Conservation (phyloP, 2,329 filamentous ascomycete genomes). For the Claviceps pusilla region DNA sequence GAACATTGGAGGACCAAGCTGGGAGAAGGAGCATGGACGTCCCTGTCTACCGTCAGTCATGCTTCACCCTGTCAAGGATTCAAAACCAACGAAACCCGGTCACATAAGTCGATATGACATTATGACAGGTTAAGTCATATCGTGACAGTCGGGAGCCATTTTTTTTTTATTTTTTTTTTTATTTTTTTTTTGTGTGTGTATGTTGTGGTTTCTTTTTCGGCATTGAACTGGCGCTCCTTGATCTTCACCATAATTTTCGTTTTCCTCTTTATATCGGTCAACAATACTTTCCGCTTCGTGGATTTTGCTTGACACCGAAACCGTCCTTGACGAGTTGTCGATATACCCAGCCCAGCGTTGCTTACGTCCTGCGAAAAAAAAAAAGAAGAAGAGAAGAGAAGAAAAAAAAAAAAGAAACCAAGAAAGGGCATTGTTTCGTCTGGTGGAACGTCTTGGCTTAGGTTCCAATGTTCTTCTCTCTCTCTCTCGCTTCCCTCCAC, state of each 20-base stretch:
- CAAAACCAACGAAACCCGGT: conserved; percentile 33
- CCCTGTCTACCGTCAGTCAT: conserved; percentile 44
- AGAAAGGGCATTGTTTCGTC: not conserved
- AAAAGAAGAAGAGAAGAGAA: too few relatives aligned
- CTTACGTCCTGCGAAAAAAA: not conserved
- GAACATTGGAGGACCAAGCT: conserved; percentile 36
- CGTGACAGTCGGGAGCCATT: not conserved
- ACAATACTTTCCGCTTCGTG: not conserved
- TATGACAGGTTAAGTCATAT: conserved; percentile 19
- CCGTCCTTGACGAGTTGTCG: not conserved
- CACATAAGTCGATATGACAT: conserved; percentile 24
- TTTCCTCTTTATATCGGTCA: too few relatives aligned
- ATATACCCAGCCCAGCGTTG: not conserved
- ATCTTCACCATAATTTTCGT: too few relatives aligned
- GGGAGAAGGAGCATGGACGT: conserved; percentile 41
- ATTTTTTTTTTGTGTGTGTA: not conserved
- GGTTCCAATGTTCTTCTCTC: too few relatives aligned
- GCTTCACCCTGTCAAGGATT: conserved; percentile 45
- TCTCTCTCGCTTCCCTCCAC: too few relatives aligned
- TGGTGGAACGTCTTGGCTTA: not conserved
- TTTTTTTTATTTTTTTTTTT: not conserved
- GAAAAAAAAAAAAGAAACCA: too few relatives aligned
- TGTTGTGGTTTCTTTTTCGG: not conserved
- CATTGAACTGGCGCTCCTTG: too few relatives aligned
- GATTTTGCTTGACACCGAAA: not conserved